Percentiles rank a stretch among this genome's conserved stretches.
Evolutionary conservation across 805 yeast genomes (phyloP).

Genomic region (Komagataella pseudopastoris): DNA sequence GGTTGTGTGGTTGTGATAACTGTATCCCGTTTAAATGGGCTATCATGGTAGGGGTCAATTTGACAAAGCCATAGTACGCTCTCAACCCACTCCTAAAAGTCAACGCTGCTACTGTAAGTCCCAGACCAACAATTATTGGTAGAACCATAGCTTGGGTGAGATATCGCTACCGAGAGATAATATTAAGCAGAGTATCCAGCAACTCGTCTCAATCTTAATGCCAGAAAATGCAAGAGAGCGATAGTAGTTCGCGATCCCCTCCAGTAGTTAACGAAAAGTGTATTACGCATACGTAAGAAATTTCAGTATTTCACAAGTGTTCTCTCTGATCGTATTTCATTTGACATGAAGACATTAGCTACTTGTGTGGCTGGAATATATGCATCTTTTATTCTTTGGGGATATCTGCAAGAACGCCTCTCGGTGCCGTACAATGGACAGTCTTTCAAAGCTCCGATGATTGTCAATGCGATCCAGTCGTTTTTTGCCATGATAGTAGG

Average conservation of each 20-base stretch:
- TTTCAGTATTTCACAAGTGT: neutral
- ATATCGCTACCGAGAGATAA: neutral
- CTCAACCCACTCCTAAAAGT: constrained; percentile 24
- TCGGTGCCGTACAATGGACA: constrained; percentile 44
- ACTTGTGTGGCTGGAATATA: constrained; percentile 55
- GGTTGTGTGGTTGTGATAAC: constrained; percentile 6
- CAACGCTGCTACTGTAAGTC: constrained; percentile 37
- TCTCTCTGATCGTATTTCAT: neutral
- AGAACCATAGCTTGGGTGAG: constrained; percentile 17
- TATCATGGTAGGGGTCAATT: constrained; percentile 21
- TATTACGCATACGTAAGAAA: neutral
- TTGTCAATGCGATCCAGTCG: constrained; percentile 69
- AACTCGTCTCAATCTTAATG: neutral
- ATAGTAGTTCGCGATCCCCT: neutral
- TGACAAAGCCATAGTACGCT: constrained; percentile 17
- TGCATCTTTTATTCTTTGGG: constrained; percentile 83
- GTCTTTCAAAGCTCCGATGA: constrained; percentile 61
- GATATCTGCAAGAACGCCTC: constrained; percentile 80
- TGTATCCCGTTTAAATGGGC: constrained; percentile 25
- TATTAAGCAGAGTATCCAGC: neutral
- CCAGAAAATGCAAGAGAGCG: neutral
- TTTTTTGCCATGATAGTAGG: constrained; percentile 63
- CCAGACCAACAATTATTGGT: constrained; percentile 42
- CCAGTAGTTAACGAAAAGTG: neutral
- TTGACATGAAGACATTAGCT: constrained; percentile 4